phyloP scores from a whole-genome alignment of 257 asterid species.

The Salvia rosmarinus region DNA sequence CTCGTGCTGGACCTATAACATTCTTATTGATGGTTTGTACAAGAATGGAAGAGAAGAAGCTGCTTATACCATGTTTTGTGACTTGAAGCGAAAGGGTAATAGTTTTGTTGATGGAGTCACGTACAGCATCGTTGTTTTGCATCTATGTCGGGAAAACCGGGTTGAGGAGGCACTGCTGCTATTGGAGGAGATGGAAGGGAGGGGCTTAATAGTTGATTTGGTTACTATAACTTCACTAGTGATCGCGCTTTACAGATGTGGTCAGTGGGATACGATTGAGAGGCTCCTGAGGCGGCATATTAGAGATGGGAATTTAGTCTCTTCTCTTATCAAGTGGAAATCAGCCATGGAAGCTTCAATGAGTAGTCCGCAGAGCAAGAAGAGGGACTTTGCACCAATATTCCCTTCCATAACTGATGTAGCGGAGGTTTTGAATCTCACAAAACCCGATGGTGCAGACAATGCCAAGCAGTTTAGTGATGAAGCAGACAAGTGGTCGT shows the following conservation, averaged over 20 bases:
- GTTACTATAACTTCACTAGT: slow-evolving; percentile 77
- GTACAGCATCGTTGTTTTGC: slow-evolving; percentile 71
- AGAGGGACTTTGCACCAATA: slow-evolving; percentile 65
- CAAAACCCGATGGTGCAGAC: slow-evolving; percentile 31
- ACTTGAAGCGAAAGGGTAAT: slow-evolving; percentile 82
- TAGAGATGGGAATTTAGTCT: slow-evolving; percentile 71
- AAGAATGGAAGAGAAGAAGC: slow-evolving; percentile 84
- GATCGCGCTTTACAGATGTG: slow-evolving; percentile 63
- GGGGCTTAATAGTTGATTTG: slow-evolving; percentile 82
- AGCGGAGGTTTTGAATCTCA: slow-evolving; percentile 52
- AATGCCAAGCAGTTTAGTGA: slow-evolving; percentile 30
- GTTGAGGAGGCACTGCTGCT: slow-evolving; percentile 71
- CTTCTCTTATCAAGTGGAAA: slow-evolving; percentile 77
- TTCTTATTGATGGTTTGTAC: slow-evolving; percentile 81
- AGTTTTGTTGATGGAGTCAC: slow-evolving; percentile 74
- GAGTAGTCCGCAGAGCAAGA: slow-evolving; percentile 63
- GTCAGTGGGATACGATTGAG: slow-evolving; percentile 73
- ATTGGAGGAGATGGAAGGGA: slow-evolving; percentile 91
- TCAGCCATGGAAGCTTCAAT: slow-evolving; percentile 73
- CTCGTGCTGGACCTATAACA: slow-evolving; percentile 88
- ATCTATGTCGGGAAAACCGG: slow-evolving; percentile 67
- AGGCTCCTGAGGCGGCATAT: slow-evolving; percentile 76
- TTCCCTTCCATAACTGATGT: slow-evolving; percentile 62
- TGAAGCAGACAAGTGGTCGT: slow-evolving; percentile 80
- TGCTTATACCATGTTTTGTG: slow-evolving; percentile 74